Percentiles rank a stretch among this genome's conserved stretches.
phyloP scores from a whole-genome alignment of 768 basidiomycete genomes.

The button mushroom (Agaricus bisporus) region DNA sequence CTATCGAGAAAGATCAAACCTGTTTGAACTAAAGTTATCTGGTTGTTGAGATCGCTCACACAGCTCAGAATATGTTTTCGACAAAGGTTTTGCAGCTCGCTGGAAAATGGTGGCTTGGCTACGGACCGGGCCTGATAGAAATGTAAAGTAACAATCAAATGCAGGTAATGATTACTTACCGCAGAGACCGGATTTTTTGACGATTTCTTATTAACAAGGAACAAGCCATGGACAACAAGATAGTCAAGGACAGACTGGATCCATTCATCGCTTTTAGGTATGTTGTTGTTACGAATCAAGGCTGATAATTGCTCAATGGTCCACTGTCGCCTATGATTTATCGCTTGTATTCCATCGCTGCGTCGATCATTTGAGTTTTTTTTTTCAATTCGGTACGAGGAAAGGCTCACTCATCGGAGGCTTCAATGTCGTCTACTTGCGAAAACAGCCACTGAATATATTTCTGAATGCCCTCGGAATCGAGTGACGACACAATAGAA shows the following conservation, averaged over 20 bases:
- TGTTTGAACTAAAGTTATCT: constrained; percentile 44
- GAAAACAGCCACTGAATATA: constrained; percentile 71
- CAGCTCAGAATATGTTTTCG: constrained; percentile 65
- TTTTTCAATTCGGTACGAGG: neutral
- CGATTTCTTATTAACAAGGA: constrained; percentile 66
- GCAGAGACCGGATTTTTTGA: constrained; percentile 53
- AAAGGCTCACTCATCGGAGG: constrained; percentile 30
- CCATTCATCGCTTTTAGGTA: constrained; percentile 80
- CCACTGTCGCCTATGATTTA: constrained; percentile 68
- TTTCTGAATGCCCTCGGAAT: constrained; percentile 62
- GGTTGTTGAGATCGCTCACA: constrained; percentile 66
- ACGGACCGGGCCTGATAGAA: constrained; percentile 49
- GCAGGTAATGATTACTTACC: constrained; percentile 35
- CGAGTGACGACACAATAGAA: constrained; percentile 70
- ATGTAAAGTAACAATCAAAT: neutral
- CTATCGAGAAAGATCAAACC: constrained; percentile 25
- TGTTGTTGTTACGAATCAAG: constrained; percentile 70
- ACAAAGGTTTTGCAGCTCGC: constrained; percentile 60
- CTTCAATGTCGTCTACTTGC: constrained; percentile 47
- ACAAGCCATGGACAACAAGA: constrained; percentile 77
- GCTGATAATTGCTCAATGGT: constrained; percentile 78
- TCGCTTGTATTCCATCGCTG: constrained; percentile 35
- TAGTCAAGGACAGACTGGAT: constrained; percentile 72
- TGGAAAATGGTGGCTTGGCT: constrained; percentile 68
- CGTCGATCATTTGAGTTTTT: constrained; percentile 24